Percentiles rank a stretch among this genome's conserved stretches.
phyloP scores from a whole-genome alignment of 1,139 yeast species.

The Zygosaccharomyces pseudobailii region DNA sequence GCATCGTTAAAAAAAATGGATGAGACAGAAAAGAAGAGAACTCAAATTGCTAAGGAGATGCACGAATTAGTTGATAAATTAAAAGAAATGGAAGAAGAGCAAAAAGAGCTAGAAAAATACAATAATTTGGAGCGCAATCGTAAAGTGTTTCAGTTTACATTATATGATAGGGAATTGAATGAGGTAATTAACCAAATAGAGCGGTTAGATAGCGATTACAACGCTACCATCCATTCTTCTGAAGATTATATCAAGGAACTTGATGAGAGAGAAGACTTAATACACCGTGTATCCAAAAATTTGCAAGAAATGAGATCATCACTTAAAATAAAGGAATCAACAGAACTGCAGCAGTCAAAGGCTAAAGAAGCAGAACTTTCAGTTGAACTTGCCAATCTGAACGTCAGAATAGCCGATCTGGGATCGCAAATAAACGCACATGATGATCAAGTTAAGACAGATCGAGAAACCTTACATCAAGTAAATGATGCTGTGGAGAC shows the following conservation, averaged over 20 bases:
- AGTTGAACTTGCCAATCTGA: conserved; percentile 35
- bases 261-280: conserved; percentile 47
- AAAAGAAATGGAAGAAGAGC: conserved; percentile 75
- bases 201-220: conserved; percentile 55
- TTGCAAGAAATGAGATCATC: conserved; percentile 30
- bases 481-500: conserved; percentile 38
- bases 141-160: conserved; percentile 68
- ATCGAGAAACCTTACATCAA: conserved; percentile 27
- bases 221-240: conserved; percentile 43
- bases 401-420: conserved; percentile 32
- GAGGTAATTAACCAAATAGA: conserved; percentile 60
- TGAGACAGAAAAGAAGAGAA: conserved; percentile 63
- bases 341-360: conserved; percentile 45
- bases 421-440: conserved; percentile 30
- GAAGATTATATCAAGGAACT: conserved; percentile 39
- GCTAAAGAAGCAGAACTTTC: conserved; percentile 44
- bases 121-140: conserved; percentile 65
- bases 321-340: conserved; percentile 45
- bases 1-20: conserved; percentile 80
- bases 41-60: conserved; percentile 72
- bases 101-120: conserved; percentile 64
- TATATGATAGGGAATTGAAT: conserved; percentile 70
- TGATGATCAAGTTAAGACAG: conserved; percentile 25
- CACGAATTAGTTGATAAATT: conserved; percentile 65
- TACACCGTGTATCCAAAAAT: conserved; percentile 37